phyloP scores from a whole-genome alignment of 306 rosid genomes.

The Malus orientalis region DNA sequence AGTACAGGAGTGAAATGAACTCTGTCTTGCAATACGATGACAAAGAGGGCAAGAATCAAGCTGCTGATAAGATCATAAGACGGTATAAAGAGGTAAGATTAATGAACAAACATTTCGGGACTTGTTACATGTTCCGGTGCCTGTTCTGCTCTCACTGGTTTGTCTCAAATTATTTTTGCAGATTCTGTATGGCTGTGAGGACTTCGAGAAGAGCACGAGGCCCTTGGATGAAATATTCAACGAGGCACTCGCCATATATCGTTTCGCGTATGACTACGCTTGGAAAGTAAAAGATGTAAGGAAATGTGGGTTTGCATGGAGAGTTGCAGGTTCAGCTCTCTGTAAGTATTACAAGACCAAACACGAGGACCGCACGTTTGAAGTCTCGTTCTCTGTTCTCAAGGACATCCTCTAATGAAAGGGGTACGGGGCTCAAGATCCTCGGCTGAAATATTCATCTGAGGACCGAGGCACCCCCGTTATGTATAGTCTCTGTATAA shows the following conservation, averaged over 20 bases:
- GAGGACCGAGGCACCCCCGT: too few species aligned
- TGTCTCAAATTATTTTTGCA: slow-evolving; percentile 1
- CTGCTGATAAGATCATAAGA: slow-evolving; percentile 29
- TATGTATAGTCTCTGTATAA: too few species aligned
- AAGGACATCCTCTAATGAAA: slow-evolving; percentile 24
- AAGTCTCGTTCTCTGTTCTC: slow-evolving; percentile 29
- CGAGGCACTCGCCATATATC: slow-evolving; percentile 65
- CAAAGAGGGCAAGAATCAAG: slow-evolving; percentile 8
- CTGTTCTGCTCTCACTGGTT: slow-evolving; percentile 11
- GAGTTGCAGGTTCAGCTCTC: slow-evolving; percentile 60
- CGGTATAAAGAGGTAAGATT: slow-evolving; percentile 38
- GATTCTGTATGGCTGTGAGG: slow-evolving; percentile 43
- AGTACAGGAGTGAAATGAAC: slow-evolving; percentile 39
- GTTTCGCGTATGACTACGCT: slow-evolving; percentile 41
- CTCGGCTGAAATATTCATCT: too few species aligned
- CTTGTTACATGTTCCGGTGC: background rate
- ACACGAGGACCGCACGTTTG: slow-evolving; percentile 17
- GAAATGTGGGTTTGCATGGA: slow-evolving; percentile 55
- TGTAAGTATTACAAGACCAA: slow-evolving; percentile 12
- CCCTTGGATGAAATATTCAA: slow-evolving; percentile 27
- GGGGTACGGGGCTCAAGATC: too few species aligned
- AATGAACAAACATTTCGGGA: background rate
- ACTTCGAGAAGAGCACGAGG: slow-evolving; percentile 31
- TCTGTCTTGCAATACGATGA: slow-evolving; percentile 5
- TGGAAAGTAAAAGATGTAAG: fast-evolving